A percentile compares a stretch with the other conserved stretches of the same genome.
Evolutionary conservation across 257 asterid species (phyloP).

Genomic region (Cynanchum wilfordii): DNA sequence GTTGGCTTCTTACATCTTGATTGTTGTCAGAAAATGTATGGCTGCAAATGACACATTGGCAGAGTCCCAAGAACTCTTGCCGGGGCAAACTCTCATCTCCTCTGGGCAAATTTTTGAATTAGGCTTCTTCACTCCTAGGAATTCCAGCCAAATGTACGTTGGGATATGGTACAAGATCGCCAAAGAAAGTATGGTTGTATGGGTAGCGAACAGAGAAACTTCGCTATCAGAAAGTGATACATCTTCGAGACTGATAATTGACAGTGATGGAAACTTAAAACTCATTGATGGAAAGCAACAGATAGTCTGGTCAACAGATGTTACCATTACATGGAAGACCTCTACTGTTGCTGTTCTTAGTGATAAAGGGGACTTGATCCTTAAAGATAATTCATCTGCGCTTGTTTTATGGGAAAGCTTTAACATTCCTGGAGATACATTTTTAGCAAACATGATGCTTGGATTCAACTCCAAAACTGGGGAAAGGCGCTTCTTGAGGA

Average conservation of each 20-base stretch:
- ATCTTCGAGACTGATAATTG: slow-evolving; percentile 11
- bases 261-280: slow-evolving; percentile 17
- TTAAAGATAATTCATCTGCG: slow-evolving; percentile 22
- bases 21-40: background rate
- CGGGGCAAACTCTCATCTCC: slow-evolving; percentile 40
- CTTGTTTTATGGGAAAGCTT: slow-evolving; percentile 19
- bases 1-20: background rate
- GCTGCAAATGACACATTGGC: slow-evolving; percentile 37
- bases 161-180: slow-evolving; percentile 65
- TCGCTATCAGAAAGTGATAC: slow-evolving; percentile 19
- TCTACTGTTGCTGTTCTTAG: slow-evolving; percentile 17
- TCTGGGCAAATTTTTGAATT: slow-evolving; percentile 46
- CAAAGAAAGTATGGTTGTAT: slow-evolving; percentile 11
- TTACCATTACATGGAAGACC: slow-evolving; percentile 11
- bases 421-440: slow-evolving; percentile 17
- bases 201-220: slow-evolving; percentile 26
- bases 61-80: slow-evolving; percentile 28
- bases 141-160: slow-evolving; percentile 35
- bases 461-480: slow-evolving; percentile 18
- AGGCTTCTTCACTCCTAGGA: slow-evolving; percentile 53
- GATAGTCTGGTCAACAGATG: slow-evolving; percentile 22
- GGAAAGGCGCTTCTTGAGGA: slow-evolving; percentile 7
- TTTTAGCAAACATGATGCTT: slow-evolving; percentile 17
- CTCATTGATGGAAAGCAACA: slow-evolving; percentile 22
- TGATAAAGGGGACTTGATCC: slow-evolving; percentile 22